Evolutionary conservation across 108 stramenopile species (phyloP).

Genomic region (Hondaea fermentalgiana): DNA sequence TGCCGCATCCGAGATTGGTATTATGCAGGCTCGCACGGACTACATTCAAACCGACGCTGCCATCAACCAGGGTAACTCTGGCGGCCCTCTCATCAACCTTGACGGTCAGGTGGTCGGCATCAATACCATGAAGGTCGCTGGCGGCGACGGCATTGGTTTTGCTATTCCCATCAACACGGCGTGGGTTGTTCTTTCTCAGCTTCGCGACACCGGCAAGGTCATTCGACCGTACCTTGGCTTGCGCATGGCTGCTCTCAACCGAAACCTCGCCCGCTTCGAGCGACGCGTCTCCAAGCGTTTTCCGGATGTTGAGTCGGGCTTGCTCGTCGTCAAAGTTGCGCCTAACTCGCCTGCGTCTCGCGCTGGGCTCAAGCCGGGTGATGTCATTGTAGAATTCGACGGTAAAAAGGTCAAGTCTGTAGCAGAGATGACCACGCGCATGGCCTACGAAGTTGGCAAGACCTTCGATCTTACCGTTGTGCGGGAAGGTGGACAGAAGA

Average conservation of each 20-base stretch:
- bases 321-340: conserved; percentile 31
- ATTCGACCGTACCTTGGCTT: conserved; percentile 48
- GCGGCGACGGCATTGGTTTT: conserved; percentile 39
- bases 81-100: conserved; percentile 67
- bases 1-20: conserved; percentile 38
- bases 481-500: neutral
- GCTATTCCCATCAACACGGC: conserved; percentile 51
- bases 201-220: conserved; percentile 34
- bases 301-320: neutral
- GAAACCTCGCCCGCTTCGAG: neutral
- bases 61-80: conserved; percentile 67
- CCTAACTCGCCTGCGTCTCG: conserved; percentile 34
- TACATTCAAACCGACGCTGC: conserved; percentile 55
- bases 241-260: neutral
- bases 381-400: conserved; percentile 30
- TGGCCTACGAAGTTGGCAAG: conserved; percentile 25
- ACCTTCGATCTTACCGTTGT: neutral
- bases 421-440: conserved; percentile 28
- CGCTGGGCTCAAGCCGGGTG: conserved; percentile 36
- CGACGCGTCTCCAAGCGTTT: neutral
- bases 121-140: conserved; percentile 42
- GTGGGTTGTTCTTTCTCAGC: conserved; percentile 31
- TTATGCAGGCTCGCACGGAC: conserved; percentile 21
- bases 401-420: conserved; percentile 24
- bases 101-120: conserved; percentile 45